Evolutionary conservation across 805 yeast genomes (phyloP), one percentile per base, ranked within the genome.

Genomic region (Monosporozyma siamensis): DNA sequence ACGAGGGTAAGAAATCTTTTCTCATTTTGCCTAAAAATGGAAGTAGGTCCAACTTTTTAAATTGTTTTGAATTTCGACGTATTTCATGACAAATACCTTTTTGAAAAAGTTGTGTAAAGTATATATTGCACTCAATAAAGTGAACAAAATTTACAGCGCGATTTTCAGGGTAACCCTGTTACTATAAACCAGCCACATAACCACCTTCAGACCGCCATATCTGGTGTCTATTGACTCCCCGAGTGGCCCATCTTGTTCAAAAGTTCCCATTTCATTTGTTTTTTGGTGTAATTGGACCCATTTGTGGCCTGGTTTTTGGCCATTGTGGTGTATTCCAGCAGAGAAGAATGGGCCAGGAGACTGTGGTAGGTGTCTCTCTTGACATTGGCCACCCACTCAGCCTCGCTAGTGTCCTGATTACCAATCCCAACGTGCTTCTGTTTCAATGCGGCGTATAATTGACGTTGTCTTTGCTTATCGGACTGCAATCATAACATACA

Each of bases 401-500:
- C 68, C 40, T 80, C 67, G 0, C 81, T 68, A 0, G 94, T 87
- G 41, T 77, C 79, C 8, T 88, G 71, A 54, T 77, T 71, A 0
- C 96, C 96, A 1, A 89, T 59, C 1, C 95, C 95, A 18, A 81
- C 66, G 55, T 82, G 78, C 53, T 80, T 77, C 34, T 76, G 55
- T 52, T 78, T 79, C 40, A 77, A 66, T 25, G 67, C 72, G 38
- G 75, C 77, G 54, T 69, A 79, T 38, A 68, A 66, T 52, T 75
- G 81, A 46, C 70, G 70, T 34, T 79, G 83, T 48, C 82, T 66
- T 18, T 76, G 66, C 60, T 75, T 77, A 50, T 82, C 88, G 4
- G 86, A 80, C 87, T 74, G 35, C 4, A 20, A 39, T 34, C 5
- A 21, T 21, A 32, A 18, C 4, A 18, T 6, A 4, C 6, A 32